Percentiles rank a stretch among this genome's conserved stretches.
Evolutionary conservation across 164 flowering plant species (phyloP).

Genomic region (Brasenia schreberi): DNA sequence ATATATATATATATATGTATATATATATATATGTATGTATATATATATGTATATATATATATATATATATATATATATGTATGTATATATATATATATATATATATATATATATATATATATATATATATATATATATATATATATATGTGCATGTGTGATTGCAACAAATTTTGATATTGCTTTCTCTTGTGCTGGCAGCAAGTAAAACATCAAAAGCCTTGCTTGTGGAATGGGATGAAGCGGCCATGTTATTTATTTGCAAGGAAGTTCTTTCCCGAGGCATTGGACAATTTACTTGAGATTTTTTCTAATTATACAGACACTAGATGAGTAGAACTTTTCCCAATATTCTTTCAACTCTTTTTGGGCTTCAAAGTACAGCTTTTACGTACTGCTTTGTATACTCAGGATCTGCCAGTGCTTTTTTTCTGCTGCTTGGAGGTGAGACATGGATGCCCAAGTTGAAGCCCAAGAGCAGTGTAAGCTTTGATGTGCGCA

Average conservation of each 20-base stretch:
- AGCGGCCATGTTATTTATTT: constrained; percentile 66
- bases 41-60: too few relatives aligned
- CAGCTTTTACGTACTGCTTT: neutral
- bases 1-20: too few relatives aligned
- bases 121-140: too few relatives aligned
- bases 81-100: too few relatives aligned
- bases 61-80: too few relatives aligned
- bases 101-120: too few relatives aligned
- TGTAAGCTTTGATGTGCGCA: neutral
- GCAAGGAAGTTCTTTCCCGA: constrained; percentile 71
- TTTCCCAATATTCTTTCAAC: neutral
- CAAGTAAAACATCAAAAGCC: constrained; percentile 24
- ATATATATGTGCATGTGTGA: too few relatives aligned
- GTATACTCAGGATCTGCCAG: neutral
- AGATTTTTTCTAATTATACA: constrained; percentile 51
- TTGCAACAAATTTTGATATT: neutral
- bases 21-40: too few relatives aligned
- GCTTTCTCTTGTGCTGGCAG: constrained; percentile 18
- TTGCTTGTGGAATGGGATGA: constrained; percentile 72
- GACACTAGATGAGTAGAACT: constrained; percentile 14
- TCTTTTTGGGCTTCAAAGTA: neutral
- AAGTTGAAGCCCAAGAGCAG: neutral
- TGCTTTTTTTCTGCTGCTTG: neutral
- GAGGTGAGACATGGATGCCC: neutral
- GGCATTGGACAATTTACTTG: constrained; percentile 38